A percentile compares a stretch with the other conserved stretches of the same genome.
phyloP scores from a whole-genome alignment of 75 land plant genomes.

The Cupressus sempervirens region DNA sequence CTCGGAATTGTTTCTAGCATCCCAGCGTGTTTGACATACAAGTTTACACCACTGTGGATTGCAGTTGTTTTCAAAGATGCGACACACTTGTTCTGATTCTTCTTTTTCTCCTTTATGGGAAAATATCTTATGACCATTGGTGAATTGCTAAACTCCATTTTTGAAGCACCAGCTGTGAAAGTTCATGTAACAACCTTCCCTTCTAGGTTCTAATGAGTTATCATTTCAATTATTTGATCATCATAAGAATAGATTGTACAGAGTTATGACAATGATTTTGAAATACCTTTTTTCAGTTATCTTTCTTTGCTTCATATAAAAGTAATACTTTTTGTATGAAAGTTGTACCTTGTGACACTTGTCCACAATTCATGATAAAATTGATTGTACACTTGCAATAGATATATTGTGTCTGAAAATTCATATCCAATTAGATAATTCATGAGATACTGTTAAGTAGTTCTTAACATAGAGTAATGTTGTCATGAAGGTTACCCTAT shows the following conservation, averaged over 20 bases:
- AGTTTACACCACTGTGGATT: background rate
- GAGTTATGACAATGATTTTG: background rate
- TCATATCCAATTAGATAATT: background rate
- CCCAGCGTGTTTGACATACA: no score
- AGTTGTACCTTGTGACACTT: conserved; percentile 1
- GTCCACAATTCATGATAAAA: background rate
- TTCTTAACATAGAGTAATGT: background rate
- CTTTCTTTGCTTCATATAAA: background rate
- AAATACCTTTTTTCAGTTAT: background rate
- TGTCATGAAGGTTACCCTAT: conserved; percentile 57
- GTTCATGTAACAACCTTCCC: background rate
- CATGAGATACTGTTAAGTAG: background rate
- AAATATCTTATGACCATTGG: background rate
- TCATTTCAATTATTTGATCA: background rate
- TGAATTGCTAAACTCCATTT: background rate
- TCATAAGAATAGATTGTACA: background rate
- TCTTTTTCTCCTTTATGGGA: background rate
- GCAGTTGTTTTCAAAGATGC: background rate
- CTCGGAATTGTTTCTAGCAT: no score
- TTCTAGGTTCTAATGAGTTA: background rate
- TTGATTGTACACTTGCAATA: background rate
- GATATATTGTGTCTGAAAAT: background rate
- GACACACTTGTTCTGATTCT: background rate
- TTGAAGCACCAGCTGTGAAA: background rate
- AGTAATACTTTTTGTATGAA: background rate